These are phyloP conservation scores for Phytophthora ohioensis DNA, from an alignment of 352 stramenopile species.

Conservation along the genomic window DNA sequence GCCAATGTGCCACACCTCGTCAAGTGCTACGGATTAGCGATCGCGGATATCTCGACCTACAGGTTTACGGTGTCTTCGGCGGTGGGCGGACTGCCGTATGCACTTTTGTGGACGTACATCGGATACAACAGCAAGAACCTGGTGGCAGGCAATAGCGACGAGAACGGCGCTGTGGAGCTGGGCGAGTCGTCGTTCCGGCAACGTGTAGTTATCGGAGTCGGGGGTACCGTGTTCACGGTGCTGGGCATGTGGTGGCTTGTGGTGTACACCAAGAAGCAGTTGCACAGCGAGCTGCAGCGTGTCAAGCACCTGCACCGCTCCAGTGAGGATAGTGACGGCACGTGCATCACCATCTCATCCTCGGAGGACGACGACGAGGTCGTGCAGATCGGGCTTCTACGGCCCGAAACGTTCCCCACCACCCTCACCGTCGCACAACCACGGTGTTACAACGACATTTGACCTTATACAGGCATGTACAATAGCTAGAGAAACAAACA, in stretches of 20 bases:
- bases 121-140: conserved; percentile 65
- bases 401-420: conserved; percentile 29
- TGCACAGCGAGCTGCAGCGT: conserved; percentile 45
- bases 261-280: conserved; percentile 58
- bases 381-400: conserved; percentile 26
- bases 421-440: conserved; percentile 26
- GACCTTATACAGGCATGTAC: conserved; percentile 22
- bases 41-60: conserved; percentile 64
- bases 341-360: conserved; percentile 41
- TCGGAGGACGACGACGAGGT: conserved; percentile 38
- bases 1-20: conserved; percentile 75
- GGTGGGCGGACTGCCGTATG: conserved; percentile 60
- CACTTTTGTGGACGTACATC: conserved; percentile 73
- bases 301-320: conserved; percentile 43
- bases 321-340: conserved; percentile 38
- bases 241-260: conserved; percentile 60
- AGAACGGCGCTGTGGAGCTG: conserved; percentile 16
- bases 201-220: conserved; percentile 40
- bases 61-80: conserved; percentile 69
- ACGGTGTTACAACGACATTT: conserved; percentile 37
- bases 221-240: conserved; percentile 48
- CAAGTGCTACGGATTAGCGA: conserved; percentile 80
- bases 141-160: conserved; percentile 29
- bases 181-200: conserved; percentile 30
- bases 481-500: conserved; percentile 33